These are phyloP conservation scores for Symbiodinium pilosum DNA, from an alignment of 73 alveolate genomes.

Conservation along the genomic window DNA sequence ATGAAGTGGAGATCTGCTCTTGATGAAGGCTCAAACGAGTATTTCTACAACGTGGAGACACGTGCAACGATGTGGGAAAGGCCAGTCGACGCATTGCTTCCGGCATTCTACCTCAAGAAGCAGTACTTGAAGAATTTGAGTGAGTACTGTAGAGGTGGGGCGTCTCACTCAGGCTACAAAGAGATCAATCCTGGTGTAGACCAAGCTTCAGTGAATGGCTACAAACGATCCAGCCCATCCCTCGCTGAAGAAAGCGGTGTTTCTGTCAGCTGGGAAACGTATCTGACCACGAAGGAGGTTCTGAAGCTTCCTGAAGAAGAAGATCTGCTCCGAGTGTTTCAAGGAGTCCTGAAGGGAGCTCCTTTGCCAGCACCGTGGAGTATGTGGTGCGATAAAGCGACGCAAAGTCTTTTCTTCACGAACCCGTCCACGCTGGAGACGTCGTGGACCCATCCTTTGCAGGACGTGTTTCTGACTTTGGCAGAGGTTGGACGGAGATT, in stretches of 20 bases:
- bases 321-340: slow-evolving; percentile 14
- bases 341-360: slow-evolving; percentile 6
- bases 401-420: neutral
- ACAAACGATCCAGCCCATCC: neutral
- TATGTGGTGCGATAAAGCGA: slow-evolving; percentile 31
- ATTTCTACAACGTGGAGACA: slow-evolving; percentile 24
- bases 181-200: neutral
- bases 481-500: slow-evolving; percentile 30
- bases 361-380: slow-evolving; percentile 62
- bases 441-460: slow-evolving; percentile 26
- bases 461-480: neutral
- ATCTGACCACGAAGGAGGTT: neutral
- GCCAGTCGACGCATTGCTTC: slow-evolving; percentile 38
- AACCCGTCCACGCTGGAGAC: slow-evolving; percentile 13
- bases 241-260: neutral
- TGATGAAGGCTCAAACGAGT: slow-evolving; percentile 19
- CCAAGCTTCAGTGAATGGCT: neutral
- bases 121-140: slow-evolving; percentile 9
- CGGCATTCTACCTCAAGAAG: slow-evolving; percentile 31
- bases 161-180: neutral
- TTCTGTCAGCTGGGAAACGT: neutral
- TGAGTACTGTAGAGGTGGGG: neutral
- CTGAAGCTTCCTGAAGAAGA: neutral
- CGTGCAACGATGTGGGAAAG: slow-evolving; percentile 40
- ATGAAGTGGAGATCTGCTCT: slow-evolving; percentile 10